These are phyloP conservation scores for Helicocarpus griseus DNA, from an alignment of 2,329 filamentous ascomycete genomes.

Conservation along the genomic window DNA sequence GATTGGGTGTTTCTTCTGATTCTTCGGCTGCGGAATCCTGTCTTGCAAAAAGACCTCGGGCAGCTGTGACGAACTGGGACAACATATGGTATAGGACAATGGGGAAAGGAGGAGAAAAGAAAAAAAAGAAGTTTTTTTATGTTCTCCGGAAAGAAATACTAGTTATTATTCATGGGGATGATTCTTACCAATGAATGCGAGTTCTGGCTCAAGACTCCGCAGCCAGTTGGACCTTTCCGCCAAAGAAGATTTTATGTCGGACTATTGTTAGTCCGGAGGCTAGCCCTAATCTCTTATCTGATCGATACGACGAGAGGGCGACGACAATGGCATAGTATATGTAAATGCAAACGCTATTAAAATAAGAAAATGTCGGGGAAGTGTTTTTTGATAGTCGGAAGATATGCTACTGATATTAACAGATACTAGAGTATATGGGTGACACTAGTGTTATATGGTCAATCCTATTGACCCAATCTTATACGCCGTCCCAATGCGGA, in stretches of 20 bases:
- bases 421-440: no score
- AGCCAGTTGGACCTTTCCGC: background rate
- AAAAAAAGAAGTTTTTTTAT: background rate
- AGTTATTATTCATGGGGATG: background rate
- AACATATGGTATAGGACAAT: no score
- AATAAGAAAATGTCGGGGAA: no score
- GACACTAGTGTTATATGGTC: no score
- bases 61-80: conserved; percentile 31
- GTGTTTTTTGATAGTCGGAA: no score
- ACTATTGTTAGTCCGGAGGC: conserved; percentile 1
- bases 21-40: conserved; percentile 18
- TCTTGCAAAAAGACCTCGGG: conserved; percentile 32
- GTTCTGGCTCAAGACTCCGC: background rate
- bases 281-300: conserved; percentile 5
- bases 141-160: no score
- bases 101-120: conserved; percentile 9
- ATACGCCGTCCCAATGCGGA: no score
- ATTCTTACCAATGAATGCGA: background rate
- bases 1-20: background rate
- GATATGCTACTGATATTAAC: no score
- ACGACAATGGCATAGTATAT: no score
- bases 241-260: conserved; percentile 1
- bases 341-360: no score
- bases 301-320: no score
- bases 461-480: no score